phyloP scores from a whole-genome alignment of 2,329 filamentous ascomycete genomes.

The Pleoardoris graminearum region DNA sequence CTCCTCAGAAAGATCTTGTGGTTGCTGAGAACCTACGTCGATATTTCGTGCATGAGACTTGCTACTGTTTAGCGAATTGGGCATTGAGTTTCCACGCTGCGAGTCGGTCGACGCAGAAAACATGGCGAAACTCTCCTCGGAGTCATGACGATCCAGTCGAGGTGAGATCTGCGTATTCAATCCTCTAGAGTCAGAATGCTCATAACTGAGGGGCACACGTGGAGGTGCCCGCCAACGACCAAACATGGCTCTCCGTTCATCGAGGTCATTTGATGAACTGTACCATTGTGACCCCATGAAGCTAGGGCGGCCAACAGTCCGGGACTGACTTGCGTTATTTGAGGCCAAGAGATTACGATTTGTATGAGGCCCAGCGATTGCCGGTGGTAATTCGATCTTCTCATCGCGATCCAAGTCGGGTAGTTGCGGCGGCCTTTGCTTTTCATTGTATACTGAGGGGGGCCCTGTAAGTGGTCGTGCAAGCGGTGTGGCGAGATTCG shows the following conservation, averaged over 20 bases:
- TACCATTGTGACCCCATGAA: conserved; percentile 41
- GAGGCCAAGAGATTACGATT: conserved; percentile 5
- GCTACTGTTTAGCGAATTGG: conserved; percentile 53
- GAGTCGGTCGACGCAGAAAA: conserved; percentile 66
- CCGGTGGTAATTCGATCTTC: conserved; percentile 41
- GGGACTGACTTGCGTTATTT: conserved; percentile 13
- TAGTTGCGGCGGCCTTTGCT: conserved; percentile 22
- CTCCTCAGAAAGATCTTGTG: conserved; percentile 27
- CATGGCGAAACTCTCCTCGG: conserved; percentile 65
- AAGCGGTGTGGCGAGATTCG: conserved; percentile 60
- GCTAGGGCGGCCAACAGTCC: conserved; percentile 18
- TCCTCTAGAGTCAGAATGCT: conserved; percentile 46
- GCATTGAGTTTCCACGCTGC: conserved; percentile 56
- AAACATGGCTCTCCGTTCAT: conserved; percentile 44
- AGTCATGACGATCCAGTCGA: conserved; percentile 56
- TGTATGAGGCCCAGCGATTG: conserved; percentile 30
- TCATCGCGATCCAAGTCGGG: conserved; percentile 45
- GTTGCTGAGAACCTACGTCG: conserved; percentile 34
- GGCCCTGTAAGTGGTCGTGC: conserved; percentile 48
- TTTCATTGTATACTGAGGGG: conserved; percentile 3
- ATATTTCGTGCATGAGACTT: conserved; percentile 30
- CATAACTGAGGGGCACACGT: conserved; percentile 55
- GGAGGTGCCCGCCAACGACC: conserved; percentile 55
- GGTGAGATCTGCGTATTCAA: conserved; percentile 41
- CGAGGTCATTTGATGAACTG: conserved; percentile 38